phyloP scores from a whole-genome alignment of 129 eudicot genomes.

The Flaveria ramosissima region DNA sequence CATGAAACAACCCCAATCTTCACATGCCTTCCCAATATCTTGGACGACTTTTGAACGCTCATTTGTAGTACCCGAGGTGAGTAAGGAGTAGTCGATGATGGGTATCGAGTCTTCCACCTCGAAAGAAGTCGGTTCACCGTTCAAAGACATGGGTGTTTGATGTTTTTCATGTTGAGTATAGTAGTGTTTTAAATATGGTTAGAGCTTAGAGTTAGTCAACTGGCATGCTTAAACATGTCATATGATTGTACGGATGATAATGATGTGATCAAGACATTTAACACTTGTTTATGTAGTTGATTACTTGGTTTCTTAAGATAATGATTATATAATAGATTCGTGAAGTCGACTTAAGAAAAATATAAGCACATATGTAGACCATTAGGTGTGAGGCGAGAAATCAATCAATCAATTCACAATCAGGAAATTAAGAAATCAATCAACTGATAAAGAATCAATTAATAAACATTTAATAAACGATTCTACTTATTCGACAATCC shows the following conservation, averaged over 20 bases:
- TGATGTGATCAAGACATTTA: constrained; percentile 28
- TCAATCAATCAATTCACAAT: neutral
- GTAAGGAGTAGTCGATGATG: constrained; percentile 32
- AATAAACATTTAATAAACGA: too few species aligned
- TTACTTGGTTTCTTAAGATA: constrained; percentile 7
- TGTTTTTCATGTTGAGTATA: neutral
- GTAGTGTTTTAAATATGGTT: neutral
- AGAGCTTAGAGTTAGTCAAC: neutral
- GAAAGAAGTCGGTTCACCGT: neutral
- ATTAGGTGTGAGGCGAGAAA: neutral
- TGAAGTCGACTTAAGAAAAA: neutral
- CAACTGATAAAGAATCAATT: too few species aligned
- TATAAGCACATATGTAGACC: neutral
- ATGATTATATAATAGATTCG: neutral
- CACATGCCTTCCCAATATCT: constrained; percentile 34
- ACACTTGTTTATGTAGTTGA: constrained; percentile 32
- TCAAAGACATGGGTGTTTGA: constrained; percentile 16
- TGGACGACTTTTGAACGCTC: constrained; percentile 26
- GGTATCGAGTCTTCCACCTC: constrained; percentile 27
- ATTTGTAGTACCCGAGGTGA: constrained; percentile 19
- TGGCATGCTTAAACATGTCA: constrained; percentile 21
- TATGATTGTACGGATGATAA: constrained; percentile 16
- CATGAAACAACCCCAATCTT: constrained; percentile 47
- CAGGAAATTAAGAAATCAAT: too few species aligned
- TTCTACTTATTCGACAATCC: too few species aligned